These are phyloP conservation scores for Pseudomassariella vexata DNA, from an alignment of 2,329 filamentous ascomycete species.

Conservation along the genomic window DNA sequence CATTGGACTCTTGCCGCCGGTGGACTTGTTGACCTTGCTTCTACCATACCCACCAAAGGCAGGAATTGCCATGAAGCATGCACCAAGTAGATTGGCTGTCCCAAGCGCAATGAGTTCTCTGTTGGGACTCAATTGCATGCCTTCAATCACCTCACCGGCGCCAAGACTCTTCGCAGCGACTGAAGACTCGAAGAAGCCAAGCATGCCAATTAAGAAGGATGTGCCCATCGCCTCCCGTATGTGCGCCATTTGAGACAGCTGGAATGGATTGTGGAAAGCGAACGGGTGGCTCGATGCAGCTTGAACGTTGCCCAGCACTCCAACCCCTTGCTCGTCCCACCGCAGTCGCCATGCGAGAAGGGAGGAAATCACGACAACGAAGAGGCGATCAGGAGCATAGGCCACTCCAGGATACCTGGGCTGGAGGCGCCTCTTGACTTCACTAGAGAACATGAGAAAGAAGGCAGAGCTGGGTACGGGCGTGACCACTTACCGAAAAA, in stretches of 20 bases:
- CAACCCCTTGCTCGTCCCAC: conserved; percentile 77
- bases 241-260: conserved; percentile 68
- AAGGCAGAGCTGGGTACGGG: not conserved
- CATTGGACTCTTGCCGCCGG: conserved; percentile 89
- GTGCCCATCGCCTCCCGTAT: conserved; percentile 85
- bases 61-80: conserved; percentile 86
- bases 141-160: conserved; percentile 63
- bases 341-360: conserved; percentile 69
- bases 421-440: conserved; percentile 75
- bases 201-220: conserved; percentile 83
- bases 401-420: conserved; percentile 74
- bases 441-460: conserved; percentile 39
- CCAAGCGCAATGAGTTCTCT: conserved; percentile 89
- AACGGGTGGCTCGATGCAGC: conserved; percentile 67
- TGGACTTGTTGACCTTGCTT: conserved; percentile 91
- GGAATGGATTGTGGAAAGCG: conserved; percentile 81
- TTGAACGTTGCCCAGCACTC: conserved; percentile 77
- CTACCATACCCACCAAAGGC: conserved; percentile 94
- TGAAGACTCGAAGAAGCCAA: conserved; percentile 98
- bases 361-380: conserved; percentile 81
- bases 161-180: conserved; percentile 91
- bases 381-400: conserved; percentile 85
- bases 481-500: conserved; percentile 59
- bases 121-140: conserved; percentile 82
- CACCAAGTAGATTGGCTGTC: conserved; percentile 82